Evolutionary conservation across 352 stramenopile genomes (phyloP).

Genomic region (Hyaloperonospora brassicae): DNA sequence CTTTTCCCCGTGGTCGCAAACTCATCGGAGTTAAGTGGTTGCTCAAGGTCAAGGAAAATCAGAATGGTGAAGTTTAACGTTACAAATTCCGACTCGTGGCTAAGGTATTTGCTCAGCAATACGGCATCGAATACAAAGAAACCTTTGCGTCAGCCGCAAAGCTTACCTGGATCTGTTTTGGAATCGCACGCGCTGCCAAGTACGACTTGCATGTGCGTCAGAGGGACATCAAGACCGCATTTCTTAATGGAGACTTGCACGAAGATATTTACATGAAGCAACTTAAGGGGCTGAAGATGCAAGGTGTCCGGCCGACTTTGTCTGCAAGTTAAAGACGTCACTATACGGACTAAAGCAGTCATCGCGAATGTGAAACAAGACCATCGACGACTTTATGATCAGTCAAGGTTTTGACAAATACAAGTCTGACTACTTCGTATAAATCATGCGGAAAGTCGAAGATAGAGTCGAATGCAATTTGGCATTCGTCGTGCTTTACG

Average conservation of each 20-base stretch:
- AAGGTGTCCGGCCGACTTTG: neutral
- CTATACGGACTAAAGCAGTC: neutral
- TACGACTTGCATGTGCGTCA: neutral
- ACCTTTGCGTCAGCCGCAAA: neutral
- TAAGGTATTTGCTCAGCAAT: neutral
- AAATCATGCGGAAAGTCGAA: neutral
- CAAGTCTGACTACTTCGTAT: conserved; percentile 3
- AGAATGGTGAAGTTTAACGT: conserved; percentile 12
- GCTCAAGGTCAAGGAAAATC: conserved; percentile 13
- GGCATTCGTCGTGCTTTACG: neutral
- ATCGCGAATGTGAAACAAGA: conserved; percentile 2
- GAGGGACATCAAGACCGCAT: neutral
- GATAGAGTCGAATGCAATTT: neutral
- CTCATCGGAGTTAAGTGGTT: conserved; percentile 10
- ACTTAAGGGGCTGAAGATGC: neutral
- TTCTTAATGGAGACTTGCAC: neutral
- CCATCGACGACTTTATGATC: conserved; percentile 5
- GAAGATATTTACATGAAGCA: conserved; percentile 1
- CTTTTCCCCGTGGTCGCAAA: conserved; percentile 3
- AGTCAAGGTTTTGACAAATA: neutral
- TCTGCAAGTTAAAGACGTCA: neutral
- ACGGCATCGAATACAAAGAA: neutral
- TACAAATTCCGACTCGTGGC: neutral
- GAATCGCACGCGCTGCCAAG: neutral
- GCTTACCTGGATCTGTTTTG: neutral